Conservation (phyloP, 176 grass and related monocot genomes). For the Calamus simplicifolius region DNA sequence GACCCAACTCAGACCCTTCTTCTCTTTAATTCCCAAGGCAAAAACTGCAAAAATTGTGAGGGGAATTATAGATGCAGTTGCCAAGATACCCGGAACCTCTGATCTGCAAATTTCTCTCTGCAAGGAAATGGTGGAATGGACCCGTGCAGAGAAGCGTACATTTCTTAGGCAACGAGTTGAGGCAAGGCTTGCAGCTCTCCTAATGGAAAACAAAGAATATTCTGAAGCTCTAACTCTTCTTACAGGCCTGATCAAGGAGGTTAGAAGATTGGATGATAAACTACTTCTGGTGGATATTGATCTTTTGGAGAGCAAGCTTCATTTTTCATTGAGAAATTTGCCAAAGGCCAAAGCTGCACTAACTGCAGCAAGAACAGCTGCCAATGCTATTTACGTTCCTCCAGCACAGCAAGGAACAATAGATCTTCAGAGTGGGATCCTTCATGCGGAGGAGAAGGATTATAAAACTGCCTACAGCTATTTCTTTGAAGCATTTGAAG, state of each 20-base stretch:
- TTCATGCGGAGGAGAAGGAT: constrained; percentile 93
- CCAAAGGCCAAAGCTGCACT: constrained; percentile 83
- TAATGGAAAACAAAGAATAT: constrained; percentile 77
- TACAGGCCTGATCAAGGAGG: constrained; percentile 76
- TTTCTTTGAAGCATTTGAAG: constrained; percentile 87
- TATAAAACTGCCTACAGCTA: constrained; percentile 93
- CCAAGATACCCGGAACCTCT: constrained; percentile 68
- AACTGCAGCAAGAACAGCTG: constrained; percentile 82
- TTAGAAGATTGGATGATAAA: constrained; percentile 84
- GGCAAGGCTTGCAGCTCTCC: constrained; percentile 64
- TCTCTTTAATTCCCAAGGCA: constrained; percentile 77
- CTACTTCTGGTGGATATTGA: constrained; percentile 90
- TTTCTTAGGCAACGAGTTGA: constrained; percentile 84
- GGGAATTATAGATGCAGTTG: constrained; percentile 69
- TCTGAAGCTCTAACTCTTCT: constrained; percentile 72
- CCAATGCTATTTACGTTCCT: constrained; percentile 90
- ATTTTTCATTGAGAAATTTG: constrained; percentile 80
- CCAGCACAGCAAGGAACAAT: constrained; percentile 87
- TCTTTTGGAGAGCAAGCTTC: constrained; percentile 87
- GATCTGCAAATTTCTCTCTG: constrained; percentile 81
- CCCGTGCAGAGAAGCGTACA: constrained; percentile 73
- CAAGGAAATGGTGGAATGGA: constrained; percentile 92
- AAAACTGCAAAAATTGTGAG: constrained; percentile 92
- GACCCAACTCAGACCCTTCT: constrained; percentile 77
- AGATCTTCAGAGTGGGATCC: constrained; percentile 90